phyloP scores from a whole-genome alignment of 2,329 filamentous ascomycete species.

The Alternaria viburni region DNA sequence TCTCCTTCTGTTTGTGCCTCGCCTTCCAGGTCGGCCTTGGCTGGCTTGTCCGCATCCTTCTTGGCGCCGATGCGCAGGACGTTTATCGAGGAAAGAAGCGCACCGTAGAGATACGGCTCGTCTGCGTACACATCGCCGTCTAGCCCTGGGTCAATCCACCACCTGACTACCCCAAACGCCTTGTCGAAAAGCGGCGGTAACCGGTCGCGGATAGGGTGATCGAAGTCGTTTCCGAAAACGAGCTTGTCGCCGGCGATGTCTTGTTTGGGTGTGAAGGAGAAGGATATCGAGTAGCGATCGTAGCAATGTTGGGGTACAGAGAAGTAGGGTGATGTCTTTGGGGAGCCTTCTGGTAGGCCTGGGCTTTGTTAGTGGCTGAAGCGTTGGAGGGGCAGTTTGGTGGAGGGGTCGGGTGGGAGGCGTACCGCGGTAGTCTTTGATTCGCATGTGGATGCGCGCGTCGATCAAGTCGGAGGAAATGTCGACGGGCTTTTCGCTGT shows the following conservation, averaged over 20 bases:
- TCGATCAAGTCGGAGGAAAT: constrained; percentile 71
- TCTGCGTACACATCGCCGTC: constrained; percentile 92
- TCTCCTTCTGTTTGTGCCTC: constrained; percentile 58
- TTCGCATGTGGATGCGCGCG: constrained; percentile 74
- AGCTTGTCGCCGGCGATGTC: constrained; percentile 73
- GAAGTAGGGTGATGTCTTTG: constrained; percentile 79
- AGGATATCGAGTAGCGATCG: constrained; percentile 86
- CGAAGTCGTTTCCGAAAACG: constrained; percentile 95
- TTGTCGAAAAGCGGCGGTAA: constrained; percentile 86
- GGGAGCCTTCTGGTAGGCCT: constrained; percentile 76
- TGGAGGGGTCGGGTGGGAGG: background rate
- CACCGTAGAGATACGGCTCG: constrained; percentile 83
- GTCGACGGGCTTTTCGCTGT: constrained; percentile 66
- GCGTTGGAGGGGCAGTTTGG: background rate
- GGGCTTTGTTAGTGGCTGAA: background rate
- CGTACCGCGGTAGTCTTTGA: constrained; percentile 65
- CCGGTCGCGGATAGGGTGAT: constrained; percentile 83
- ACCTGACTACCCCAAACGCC: constrained; percentile 84
- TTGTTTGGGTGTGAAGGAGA: constrained; percentile 76
- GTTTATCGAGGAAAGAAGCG: constrained; percentile 81
- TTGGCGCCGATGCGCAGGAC: constrained; percentile 68
- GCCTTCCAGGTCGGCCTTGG: constrained; percentile 50
- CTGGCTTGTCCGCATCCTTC: constrained; percentile 26
- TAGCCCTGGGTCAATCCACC: constrained; percentile 88
- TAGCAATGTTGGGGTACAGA: constrained; percentile 68